These are phyloP conservation scores for Polygonum aviculare DNA, from an alignment of 148 eudicot genomes.

Conservation along the genomic window DNA sequence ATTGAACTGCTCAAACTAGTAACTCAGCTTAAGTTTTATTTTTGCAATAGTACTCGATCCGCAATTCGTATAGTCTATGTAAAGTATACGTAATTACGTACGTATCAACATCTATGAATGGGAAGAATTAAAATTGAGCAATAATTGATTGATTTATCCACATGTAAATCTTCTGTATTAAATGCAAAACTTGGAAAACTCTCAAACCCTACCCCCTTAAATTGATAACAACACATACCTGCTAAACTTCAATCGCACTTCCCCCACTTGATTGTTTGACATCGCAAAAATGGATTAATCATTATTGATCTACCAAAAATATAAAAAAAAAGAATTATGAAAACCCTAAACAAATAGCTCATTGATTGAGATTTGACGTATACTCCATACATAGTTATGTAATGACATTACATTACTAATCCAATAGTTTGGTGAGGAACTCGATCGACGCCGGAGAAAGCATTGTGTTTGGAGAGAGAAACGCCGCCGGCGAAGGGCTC, in stretches of 20 bases:
- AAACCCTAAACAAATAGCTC: neutral
- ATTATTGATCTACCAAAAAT: neutral
- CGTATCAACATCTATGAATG: too few relatives aligned
- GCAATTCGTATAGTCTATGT: too few relatives aligned
- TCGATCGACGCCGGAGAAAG: slow-evolving; percentile 5
- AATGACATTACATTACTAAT: too few relatives aligned
- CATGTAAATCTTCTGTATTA: neutral
- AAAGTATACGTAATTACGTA: too few relatives aligned
- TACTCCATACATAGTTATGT: neutral
- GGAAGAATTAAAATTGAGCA: too few relatives aligned
- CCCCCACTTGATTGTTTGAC: neutral
- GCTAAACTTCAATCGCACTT: neutral
- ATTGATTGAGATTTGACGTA: neutral
- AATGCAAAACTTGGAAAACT: neutral
- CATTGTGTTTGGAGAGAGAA: neutral
- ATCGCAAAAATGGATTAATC: neutral
- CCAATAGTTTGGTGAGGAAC: neutral
- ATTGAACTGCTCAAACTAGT: too few relatives aligned
- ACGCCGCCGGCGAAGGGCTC: neutral
- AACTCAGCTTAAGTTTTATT: too few relatives aligned
- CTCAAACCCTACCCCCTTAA: neutral
- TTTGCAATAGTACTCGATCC: too few relatives aligned
- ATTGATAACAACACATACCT: neutral
- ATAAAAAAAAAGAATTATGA: neutral
- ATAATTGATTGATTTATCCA: neutral